Evolutionary conservation across 805 yeast species (phyloP).

Genomic region (Lipomyces yamadae): DNA sequence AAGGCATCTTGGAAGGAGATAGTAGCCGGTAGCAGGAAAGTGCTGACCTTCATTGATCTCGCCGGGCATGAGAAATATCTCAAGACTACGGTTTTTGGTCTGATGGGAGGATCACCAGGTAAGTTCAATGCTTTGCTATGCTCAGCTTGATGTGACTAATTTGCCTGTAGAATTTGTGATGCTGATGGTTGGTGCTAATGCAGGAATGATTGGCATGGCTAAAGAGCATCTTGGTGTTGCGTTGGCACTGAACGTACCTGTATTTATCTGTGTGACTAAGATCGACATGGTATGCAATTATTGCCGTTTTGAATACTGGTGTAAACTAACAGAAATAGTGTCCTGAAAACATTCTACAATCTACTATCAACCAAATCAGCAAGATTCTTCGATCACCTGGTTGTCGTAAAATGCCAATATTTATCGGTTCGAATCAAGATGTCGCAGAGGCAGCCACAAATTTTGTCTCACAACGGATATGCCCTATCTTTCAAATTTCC

Average conservation of each 20-base stretch:
- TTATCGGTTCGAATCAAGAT: slow-evolving; percentile 28
- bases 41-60: slow-evolving; percentile 36
- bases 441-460: slow-evolving; percentile 30
- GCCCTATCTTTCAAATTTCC: slow-evolving; percentile 38
- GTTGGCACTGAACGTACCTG: slow-evolving; percentile 35
- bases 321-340: slow-evolving; percentile 14
- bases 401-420: slow-evolving; percentile 37
- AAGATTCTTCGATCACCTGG: slow-evolving; percentile 36
- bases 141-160: slow-evolving; percentile 3
- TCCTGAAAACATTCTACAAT: slow-evolving; percentile 32
- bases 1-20: slow-evolving; percentile 37
- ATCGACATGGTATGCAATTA: slow-evolving; percentile 31
- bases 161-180: slow-evolving; percentile 29
- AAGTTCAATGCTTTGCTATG: background rate
- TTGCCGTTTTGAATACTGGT: no score
- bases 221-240: slow-evolving; percentile 38
- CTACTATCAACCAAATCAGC: slow-evolving; percentile 32
- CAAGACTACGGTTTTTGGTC: slow-evolving; percentile 37
- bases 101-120: slow-evolving; percentile 38
- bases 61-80: slow-evolving; percentile 39
- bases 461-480: slow-evolving; percentile 35
- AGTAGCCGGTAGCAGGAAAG: slow-evolving; percentile 32
- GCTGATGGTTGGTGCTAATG: slow-evolving; percentile 40
- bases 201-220: slow-evolving; percentile 39
- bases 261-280: slow-evolving; percentile 36